Evolutionary conservation across 441 rosid species (phyloP), one percentile per base, ranked within the genome.

Genomic region (Erysimum pusillum): DNA sequence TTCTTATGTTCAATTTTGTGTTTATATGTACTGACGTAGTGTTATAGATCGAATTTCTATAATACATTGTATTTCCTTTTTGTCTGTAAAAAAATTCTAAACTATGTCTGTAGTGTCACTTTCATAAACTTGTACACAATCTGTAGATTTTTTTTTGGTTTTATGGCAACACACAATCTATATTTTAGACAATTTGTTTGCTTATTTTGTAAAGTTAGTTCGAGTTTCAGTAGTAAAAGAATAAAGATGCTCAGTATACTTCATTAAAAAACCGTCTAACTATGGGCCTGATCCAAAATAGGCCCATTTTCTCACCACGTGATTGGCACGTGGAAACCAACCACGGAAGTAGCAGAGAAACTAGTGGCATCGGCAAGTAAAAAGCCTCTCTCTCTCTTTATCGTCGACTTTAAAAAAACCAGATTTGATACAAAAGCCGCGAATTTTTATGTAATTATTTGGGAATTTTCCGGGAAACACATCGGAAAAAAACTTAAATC

Each of bases 301-400:
- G 49, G 75, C 79, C 75, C 75, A 17, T 46, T 57, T 35, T 3
- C 13, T 35, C 4, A 45, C 9, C 73, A 75, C 60, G 75, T 48
- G 68, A 46, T 71, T 46, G 1, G 51, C 76, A 61, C 68, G 78
- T 66, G 78, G 10, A 57, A 56, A 38, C 15, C 31, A 67, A 73
- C 34, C 25, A 42, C 15, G n/a, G 52, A 73, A 48, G 64, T 44
- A 69, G 61, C 64, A 51, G 54, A 54, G 41, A 63, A 76, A 76
- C 59, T 54, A 22, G 76, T 76, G 66, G 46, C 59, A 34, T 54
- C 66, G 48, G 66, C 71, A 69, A 63, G 44, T 45, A 34, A 38
- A 45, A 45, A 38, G 56, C 17, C n/a, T n/a, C 31, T 12, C 53
- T 7, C 53, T 32, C 22, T 42, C 20, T 34, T 57, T 44, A 36